These are phyloP conservation scores for Rauvolfia tetraphylla DNA, from an alignment of 257 asterid species.

Conservation along the genomic window DNA sequence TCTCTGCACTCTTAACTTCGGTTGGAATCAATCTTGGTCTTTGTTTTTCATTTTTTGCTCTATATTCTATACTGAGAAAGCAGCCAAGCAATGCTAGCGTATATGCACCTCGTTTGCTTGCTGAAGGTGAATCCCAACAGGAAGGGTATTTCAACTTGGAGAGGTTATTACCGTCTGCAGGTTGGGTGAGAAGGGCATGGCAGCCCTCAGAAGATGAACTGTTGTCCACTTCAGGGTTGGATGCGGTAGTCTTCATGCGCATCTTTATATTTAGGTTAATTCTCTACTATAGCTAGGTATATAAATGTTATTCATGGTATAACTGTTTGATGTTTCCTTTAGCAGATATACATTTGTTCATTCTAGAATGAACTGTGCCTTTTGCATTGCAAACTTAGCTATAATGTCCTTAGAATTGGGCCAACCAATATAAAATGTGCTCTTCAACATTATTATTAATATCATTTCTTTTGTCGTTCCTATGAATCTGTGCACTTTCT, in stretches of 20 bases:
- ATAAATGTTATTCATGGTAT: too few species aligned
- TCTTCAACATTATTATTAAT: neutral
- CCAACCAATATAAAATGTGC: neutral
- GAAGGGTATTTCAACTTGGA: constrained; percentile 36
- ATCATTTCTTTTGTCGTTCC: neutral
- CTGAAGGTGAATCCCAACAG: constrained; percentile 49
- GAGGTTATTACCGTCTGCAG: constrained; percentile 49
- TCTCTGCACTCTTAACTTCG: constrained; percentile 84
- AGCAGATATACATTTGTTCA: neutral
- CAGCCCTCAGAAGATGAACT: constrained; percentile 75
- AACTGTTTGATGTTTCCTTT: too few species aligned
- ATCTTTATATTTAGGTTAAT: constrained; percentile 72
- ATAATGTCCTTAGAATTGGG: neutral
- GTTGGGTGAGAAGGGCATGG: constrained; percentile 90
- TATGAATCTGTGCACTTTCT: neutral
- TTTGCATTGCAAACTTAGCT: neutral
- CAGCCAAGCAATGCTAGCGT: constrained; percentile 61
- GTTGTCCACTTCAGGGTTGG: constrained; percentile 65
- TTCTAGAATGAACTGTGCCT: neutral
- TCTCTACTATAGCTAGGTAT: neutral
- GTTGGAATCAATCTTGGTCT: constrained; percentile 81
- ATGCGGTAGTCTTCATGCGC: constrained; percentile 95
- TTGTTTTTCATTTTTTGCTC: constrained; percentile 49
- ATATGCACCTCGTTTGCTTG: constrained; percentile 77
- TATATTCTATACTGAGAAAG: constrained; percentile 65